Evolutionary conservation across 129 eudicot genomes (phyloP), one percentile per base, ranked within the genome.

Genomic region (Artemisia tridentata): DNA sequence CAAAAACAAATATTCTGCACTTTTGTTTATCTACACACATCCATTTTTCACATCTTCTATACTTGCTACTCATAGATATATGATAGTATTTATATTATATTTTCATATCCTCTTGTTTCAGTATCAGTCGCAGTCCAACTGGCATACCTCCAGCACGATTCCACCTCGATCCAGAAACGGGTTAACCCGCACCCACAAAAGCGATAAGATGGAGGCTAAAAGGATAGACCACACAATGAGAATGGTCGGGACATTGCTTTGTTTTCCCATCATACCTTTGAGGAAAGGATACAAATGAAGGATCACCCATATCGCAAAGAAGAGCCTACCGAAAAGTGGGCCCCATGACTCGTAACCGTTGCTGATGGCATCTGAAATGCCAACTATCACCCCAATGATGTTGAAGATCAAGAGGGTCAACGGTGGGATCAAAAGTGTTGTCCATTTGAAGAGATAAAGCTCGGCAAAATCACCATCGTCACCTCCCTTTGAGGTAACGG

Each of bases 321-420:
- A 90, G 51, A 90, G 64, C 55, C 82, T 75, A 0, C 96, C 96
- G 50, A 90, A 90, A 5, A 89, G 83, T 1, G 96, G 96, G 13
- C 96, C 96, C 96, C 96, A 89, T 3, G 92, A 76, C 16, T 90
- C 96, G 63, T 90, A 90, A 3, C 96, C 96, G 21, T 90, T 90
- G 79, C 77, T 90, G 56, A 90, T 90, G 46, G 96, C 96, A 18
- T 90, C 90, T 0, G 96, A 82, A 5, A 90, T 59, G 29, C 96
- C 96, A 13, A 90, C 93, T 7, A 83, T 60, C 55, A 90, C 90
- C 12, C 93, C 96, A 47, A 90, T 86, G 2, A 90, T 77, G 81
- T 90, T 90, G 49, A 90, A 64, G 77, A 90, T 79, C 73, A 90
- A 68, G 38, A 90, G 60, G 43, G 93, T 86, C 74, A 90, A 61